These are phyloP conservation scores for Aegilops tauschii DNA, from an alignment of 176 grass and related monocot species.

Conservation along the genomic window DNA sequence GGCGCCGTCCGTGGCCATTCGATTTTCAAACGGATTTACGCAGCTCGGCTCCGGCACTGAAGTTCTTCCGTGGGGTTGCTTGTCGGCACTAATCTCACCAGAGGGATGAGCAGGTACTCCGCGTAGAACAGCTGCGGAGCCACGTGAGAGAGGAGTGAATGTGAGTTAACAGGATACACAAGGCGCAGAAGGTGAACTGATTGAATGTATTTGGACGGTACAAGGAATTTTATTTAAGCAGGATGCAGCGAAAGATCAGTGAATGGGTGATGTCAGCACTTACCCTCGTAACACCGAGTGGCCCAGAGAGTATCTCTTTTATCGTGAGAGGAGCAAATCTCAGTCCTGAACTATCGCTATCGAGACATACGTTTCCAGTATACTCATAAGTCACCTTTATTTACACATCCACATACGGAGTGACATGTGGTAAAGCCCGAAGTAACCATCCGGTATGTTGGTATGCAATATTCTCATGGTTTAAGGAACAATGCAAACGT, in stretches of 20 bases:
- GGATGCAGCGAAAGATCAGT: neutral
- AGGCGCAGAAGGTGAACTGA: slow-evolving; percentile 20
- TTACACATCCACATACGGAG: too few species aligned
- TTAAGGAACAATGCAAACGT: too few species aligned
- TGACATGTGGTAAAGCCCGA: too few species aligned
- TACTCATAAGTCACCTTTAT: too few species aligned
- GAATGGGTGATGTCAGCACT: neutral
- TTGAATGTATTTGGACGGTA: neutral
- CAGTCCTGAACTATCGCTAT: too few species aligned
- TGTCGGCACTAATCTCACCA: slow-evolving; percentile 9
- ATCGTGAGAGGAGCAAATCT: too few species aligned
- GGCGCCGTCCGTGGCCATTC: neutral
- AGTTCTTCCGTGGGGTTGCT: slow-evolving; percentile 12
- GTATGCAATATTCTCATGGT: too few species aligned
- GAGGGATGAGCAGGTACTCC: slow-evolving; percentile 91
- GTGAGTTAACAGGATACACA: neutral
- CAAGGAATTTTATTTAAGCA: neutral
- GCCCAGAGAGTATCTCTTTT: too few species aligned
- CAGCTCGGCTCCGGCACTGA: slow-evolving; percentile 23
- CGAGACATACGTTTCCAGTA: too few species aligned
- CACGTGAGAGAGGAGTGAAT: slow-evolving; percentile 32
- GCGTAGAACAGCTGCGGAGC: slow-evolving; percentile 83
- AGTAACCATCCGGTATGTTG: too few species aligned
- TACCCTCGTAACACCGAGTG: slow-evolving; percentile 46
- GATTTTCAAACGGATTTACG: slow-evolving; percentile 23